Conservation (phyloP, 768 basidiomycete species). For the Hydnum rufescens region DNA sequence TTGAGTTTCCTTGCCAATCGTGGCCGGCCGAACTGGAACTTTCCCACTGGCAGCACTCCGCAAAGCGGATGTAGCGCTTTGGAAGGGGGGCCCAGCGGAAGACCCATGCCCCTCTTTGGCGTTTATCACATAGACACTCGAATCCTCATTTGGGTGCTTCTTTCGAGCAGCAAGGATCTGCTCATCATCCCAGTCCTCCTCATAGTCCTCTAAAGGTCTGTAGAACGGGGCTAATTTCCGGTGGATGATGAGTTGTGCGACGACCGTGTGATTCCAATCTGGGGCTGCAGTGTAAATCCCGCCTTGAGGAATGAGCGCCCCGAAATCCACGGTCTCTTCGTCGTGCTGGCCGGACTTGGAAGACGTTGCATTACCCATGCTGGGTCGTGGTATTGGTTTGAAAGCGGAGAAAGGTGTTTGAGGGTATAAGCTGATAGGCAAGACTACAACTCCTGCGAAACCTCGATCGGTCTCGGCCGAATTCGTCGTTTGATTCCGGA, state of each 20-base stretch:
- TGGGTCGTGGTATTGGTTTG: not conserved
- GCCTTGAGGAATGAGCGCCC: slow-evolving; percentile 61
- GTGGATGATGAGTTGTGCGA: slow-evolving; percentile 72
- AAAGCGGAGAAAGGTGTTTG: no score
- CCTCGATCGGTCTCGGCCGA: no score
- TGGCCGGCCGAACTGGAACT: not conserved
- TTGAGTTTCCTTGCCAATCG: slow-evolving; percentile 36
- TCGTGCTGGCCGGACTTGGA: slow-evolving; percentile 58
- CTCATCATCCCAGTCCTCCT: slow-evolving; percentile 74
- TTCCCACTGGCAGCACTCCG: not conserved
- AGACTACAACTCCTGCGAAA: no score
- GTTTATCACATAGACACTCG: not conserved
- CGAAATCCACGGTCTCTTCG: slow-evolving; percentile 59
- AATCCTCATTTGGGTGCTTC: slow-evolving; percentile 26
- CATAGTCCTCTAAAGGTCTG: slow-evolving; percentile 84
- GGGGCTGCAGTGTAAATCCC: slow-evolving; percentile 54
- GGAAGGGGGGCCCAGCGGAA: not conserved
- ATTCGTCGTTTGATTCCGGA: no score
- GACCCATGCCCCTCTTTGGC: slow-evolving; percentile 1
- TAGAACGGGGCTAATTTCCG: slow-evolving; percentile 91
- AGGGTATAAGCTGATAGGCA: no score
- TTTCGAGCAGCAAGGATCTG: slow-evolving; percentile 67
- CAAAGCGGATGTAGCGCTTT: not conserved
- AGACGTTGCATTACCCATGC: slow-evolving; percentile 68
- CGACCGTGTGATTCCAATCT: slow-evolving; percentile 81